Evolutionary conservation across 441 rosid genomes (phyloP).

Genomic region (Adansonia gregorii): DNA sequence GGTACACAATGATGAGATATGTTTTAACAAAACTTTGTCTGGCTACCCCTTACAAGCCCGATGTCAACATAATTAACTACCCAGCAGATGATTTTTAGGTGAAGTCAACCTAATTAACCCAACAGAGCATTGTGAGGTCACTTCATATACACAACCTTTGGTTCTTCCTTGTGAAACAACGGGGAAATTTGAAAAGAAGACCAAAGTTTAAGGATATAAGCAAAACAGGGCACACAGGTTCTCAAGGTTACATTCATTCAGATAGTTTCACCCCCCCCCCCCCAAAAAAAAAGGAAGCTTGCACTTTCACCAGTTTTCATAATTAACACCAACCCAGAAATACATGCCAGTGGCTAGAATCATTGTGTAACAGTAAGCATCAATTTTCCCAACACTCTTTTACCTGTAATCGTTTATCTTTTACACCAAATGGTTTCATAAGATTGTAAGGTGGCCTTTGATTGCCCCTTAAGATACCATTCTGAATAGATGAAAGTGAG

Average conservation of each 20-base stretch:
- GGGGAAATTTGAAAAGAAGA: neutral
- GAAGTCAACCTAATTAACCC: constrained; percentile 8
- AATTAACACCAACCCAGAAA: neutral
- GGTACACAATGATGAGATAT: neutral
- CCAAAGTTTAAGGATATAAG: neutral
- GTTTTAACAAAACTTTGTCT: neutral
- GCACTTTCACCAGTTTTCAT: neutral
- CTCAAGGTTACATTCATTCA: neutral
- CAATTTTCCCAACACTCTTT: constrained; percentile 2
- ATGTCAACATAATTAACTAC: neutral
- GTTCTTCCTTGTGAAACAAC: constrained; percentile 9
- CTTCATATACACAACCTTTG: neutral
- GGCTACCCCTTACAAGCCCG: neutral
- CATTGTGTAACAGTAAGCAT: constrained; percentile 13
- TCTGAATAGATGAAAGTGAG: constrained; percentile 84
- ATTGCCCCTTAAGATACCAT: constrained; percentile 80
- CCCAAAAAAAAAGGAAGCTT: neutral
- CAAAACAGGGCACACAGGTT: neutral
- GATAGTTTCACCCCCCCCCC: neutral
- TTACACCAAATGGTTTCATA: constrained; percentile 71
- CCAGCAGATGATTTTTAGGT: neutral
- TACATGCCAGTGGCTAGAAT: constrained; percentile 17
- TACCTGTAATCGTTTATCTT: constrained; percentile 72
- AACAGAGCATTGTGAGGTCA: neutral
- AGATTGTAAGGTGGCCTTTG: constrained; percentile 77